Percentiles rank a stretch among this genome's conserved stretches.
phyloP scores from a whole-genome alignment of 225 moss, liverwort and hornwort species.

The Marchantia paleacea region DNA sequence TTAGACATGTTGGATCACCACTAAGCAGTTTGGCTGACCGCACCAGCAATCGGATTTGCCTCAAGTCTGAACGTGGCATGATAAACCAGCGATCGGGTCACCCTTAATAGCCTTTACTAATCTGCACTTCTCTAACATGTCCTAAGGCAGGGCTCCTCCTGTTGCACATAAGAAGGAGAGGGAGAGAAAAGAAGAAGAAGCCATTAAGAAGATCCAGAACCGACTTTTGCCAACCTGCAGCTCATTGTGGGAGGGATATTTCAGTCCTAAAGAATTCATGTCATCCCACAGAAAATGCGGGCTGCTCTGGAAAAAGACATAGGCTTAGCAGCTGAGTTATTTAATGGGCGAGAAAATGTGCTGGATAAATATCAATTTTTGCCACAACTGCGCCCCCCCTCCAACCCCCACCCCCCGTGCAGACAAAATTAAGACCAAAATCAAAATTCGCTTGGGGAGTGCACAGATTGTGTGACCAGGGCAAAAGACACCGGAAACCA shows the following conservation, averaged over 20 bases:
- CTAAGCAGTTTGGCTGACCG: background rate
- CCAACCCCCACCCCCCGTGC: no score
- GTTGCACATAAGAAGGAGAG: background rate
- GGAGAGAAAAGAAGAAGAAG: background rate
- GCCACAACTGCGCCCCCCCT: no score
- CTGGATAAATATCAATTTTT: no score
- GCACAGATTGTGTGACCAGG: background rate
- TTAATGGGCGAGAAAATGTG: background rate
- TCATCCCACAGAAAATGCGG: background rate
- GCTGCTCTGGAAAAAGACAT: background rate
- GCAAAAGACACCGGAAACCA: background rate
- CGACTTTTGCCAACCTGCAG: no score
- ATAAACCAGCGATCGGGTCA: background rate
- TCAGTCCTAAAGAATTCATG: background rate
- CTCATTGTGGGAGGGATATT: background rate
- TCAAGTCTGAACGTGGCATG: slow-evolving; percentile 14
- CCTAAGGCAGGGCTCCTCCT: background rate
- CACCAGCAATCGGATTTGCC: background rate
- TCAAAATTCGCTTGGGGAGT: background rate
- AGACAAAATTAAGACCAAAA: background rate
- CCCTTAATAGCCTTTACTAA: background rate
- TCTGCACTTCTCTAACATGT: background rate
- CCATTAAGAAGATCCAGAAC: background rate
- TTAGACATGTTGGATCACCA: slow-evolving; percentile 6
- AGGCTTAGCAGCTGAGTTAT: background rate